Base-by-base conservation (phyloP, 2,329 filamentous ascomycete species). In the Ascosphaera aggregata region DNA sequence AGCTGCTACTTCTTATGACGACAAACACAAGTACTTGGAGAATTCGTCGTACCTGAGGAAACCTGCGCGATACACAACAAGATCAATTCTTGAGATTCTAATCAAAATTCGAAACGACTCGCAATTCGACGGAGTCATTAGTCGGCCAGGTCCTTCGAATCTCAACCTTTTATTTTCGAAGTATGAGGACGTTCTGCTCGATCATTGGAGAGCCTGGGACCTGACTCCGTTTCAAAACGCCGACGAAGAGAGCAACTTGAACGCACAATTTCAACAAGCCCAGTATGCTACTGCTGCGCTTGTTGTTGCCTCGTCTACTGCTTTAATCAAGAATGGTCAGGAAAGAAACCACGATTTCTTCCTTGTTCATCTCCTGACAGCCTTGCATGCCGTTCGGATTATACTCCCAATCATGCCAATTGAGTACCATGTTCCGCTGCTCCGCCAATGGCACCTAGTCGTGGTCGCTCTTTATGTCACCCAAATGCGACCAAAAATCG, bases 191-290 rank as follows among this genome's bases (percentile, higher is more conserved):
- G 65, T 74, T 0, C 62, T 93, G 13, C 57, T 94, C 36, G 77
- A 91, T 47, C 81, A 95, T 60, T 95, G 84, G 81, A 89, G 91
- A 46, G 75, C 78, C 2, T 94, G 84, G 85, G 63, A 66, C 8
- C 64, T 91, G 17, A 37, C 38, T 15, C 40, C 37, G 15, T 11
- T 34, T 4, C 32, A 41, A 35, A 58, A 65, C n/a, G 5, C 34
- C 5, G n/a, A 15, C 34, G 34, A 15, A 7, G 9, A 18, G 9
- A 16, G 34, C 34, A 35, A 18, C n/a, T 18, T 35, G n/a, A 35
- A 35, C 34, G n/a, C 34, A 16, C 34, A 84, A 49, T 91, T 95
- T 51, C 67, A 72, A 42, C 67, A 78, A 41, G 80, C 75, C 1
- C 71, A 76, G 45, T 59, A 64, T 42, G 56, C 67, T 2, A 69